Base-by-base conservation (phyloP, 108 stramenopile genomes). In the Cyclostephanos invisitatus region DNA sequence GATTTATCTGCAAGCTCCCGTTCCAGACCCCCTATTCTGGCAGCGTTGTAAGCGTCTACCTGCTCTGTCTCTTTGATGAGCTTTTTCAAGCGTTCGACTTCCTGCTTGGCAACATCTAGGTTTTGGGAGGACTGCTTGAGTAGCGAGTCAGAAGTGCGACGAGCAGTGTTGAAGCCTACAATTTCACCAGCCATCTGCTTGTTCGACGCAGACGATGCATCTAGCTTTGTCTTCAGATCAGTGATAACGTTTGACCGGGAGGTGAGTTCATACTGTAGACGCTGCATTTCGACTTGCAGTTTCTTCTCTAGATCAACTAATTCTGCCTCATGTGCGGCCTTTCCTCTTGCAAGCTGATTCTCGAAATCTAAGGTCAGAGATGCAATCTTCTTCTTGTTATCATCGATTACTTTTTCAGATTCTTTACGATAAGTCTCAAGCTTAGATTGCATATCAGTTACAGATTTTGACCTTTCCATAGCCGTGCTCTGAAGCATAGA, bases 1-100 rank as follows among this genome's bases (percentile, higher is more conserved):
- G 68, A 69, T 36, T 78, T 70, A 21, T 67, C 76, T 38, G 35
- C 63, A 46, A 68, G 46, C 46, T 68, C 65, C 35, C 35, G n/a
- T 49, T 72, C 42, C 6, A 72, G 71, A 56, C 50, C 49, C 56
- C 62, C 55, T 20, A 67, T 55, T 48, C 40, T 55, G 36, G 36
- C 55, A 14, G 64, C 56, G 22, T 72, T 72, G 49, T 61, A 50
- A 18, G 27, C 36, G 62, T 68, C 62, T 21, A 65, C 54, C 20
- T 72, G 37, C 20, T 55, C 50, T 28, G 44, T 8, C 17, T n/a
- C 28, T 58, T 56, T 36, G 35, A 79, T 57, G 27, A 63, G 63
- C 29, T 49, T 50, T 38, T 44, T 72, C 53, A 79, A 67, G 25
- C 72, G 70, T 25, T 72, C 70, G 44, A 72, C 64, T 67, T 78